phyloP scores from a whole-genome alignment of 1,284 basidiomycete species.

The Afroboletus lepidellus region DNA sequence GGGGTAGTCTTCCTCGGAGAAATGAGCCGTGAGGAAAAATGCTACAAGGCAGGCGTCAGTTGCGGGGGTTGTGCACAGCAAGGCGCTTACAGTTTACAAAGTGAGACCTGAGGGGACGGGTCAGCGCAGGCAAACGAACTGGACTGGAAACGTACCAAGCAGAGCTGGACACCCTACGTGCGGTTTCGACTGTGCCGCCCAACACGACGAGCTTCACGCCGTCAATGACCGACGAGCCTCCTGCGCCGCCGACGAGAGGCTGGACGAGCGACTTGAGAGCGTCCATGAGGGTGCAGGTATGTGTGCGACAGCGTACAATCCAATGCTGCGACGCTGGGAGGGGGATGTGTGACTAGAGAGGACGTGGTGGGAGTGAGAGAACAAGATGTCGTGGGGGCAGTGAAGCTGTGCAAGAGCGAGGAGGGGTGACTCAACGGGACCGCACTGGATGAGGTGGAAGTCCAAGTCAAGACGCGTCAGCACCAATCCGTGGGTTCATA shows the following conservation, averaged over 20 bases:
- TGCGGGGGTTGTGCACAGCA: conserved; percentile 2
- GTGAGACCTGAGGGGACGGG: conserved; percentile 53
- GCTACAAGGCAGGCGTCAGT: conserved; percentile 41
- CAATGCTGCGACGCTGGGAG: conserved; percentile 30
- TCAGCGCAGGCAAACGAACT: conserved; percentile 5
- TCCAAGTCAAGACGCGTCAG: conserved; percentile 38
- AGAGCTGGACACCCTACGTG: conserved; percentile 72
- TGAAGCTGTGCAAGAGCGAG: not conserved
- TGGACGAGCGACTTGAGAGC: conserved; percentile 77
- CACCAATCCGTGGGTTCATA: conserved; percentile 31
- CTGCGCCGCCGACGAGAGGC: conserved; percentile 72
- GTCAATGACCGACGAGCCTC: conserved; percentile 73
- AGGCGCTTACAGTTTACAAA: conserved; percentile 73
- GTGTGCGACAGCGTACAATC: conserved; percentile 25
- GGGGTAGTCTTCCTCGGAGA: conserved; percentile 80
- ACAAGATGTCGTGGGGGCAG: conserved; percentile 6
- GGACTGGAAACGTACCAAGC: conserved; percentile 55
- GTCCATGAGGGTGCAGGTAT: conserved; percentile 54
- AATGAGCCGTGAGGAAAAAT: conserved; percentile 83
- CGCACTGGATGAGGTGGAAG: conserved; percentile 15
- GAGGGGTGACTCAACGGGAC: conserved; percentile 15
- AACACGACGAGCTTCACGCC: conserved; percentile 84
- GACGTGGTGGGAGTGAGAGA: conserved; percentile 28
- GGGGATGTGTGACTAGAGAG: conserved; percentile 1
- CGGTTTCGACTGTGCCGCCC: conserved; percentile 82